phyloP scores from a whole-genome alignment of 805 yeast genomes.

The Kazachstania taianensis region DNA sequence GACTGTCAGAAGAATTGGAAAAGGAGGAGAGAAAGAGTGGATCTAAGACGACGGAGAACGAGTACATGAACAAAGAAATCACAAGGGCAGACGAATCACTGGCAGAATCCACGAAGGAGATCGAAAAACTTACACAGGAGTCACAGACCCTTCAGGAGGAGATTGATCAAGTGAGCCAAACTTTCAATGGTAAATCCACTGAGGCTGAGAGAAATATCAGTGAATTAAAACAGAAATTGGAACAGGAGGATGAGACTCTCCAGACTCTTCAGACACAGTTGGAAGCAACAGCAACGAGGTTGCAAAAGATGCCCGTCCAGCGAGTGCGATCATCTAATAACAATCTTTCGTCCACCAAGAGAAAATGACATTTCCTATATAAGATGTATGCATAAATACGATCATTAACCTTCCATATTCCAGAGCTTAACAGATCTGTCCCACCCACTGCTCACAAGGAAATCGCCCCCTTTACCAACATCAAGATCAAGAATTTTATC shows the following conservation, averaged over 20 bases:
- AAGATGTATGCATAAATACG: too few species aligned
- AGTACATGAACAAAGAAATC: conserved; percentile 53
- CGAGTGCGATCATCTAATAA: conserved; percentile 16
- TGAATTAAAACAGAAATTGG: conserved; percentile 7
- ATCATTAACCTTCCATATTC: too few species aligned
- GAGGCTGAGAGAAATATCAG: conserved; percentile 9
- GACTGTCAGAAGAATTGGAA: conserved; percentile 37
- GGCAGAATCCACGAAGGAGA: conserved; percentile 33
- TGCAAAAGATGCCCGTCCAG: conserved; percentile 19
- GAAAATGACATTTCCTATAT: too few species aligned
- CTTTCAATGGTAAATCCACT: conserved; percentile 4
- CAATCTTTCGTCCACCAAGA: too few species aligned
- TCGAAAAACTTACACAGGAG: conserved; percentile 13
- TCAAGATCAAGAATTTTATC: conserved; percentile 72
- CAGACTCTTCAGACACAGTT: conserved; percentile 12
- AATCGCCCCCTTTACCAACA: conserved; percentile 33
- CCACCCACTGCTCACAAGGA: conserved; percentile 67
- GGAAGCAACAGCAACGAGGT: conserved; percentile 10
- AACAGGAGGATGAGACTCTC: conserved; percentile 8
- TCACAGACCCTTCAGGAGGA: conserved; percentile 9
- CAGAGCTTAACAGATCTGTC: conserved; percentile 69
- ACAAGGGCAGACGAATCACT: conserved; percentile 42
- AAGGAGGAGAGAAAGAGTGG: conserved; percentile 36
- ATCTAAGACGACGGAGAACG: conserved; percentile 46
- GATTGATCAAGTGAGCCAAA: conserved; percentile 8